Evolutionary conservation across 768 basidiomycete species (phyloP).

Genomic region (Psilocybe subaeruginosa): DNA sequence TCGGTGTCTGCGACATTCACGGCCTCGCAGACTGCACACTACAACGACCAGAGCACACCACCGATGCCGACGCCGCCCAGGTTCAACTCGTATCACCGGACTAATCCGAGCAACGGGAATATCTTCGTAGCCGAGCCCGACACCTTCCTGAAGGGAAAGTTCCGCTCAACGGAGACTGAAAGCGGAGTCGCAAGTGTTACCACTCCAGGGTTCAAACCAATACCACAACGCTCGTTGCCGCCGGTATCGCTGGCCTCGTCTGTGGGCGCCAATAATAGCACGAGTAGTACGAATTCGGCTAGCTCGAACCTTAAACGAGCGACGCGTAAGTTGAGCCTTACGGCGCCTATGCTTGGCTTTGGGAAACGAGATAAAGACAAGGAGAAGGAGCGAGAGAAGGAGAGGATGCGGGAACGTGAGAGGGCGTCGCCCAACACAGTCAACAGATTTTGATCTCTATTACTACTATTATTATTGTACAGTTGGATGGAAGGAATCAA

Average conservation of each 20-base stretch:
- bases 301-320: conserved; percentile 33
- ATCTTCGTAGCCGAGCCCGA: conserved; percentile 14
- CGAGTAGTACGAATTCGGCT: conserved; percentile 22
- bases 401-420: conserved; percentile 16
- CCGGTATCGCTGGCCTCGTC: conserved; percentile 24
- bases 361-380: conserved; percentile 60
- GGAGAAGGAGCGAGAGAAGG: conserved; percentile 40
- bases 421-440: conserved; percentile 23
- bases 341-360: conserved; percentile 61
- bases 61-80: conserved; percentile 14
- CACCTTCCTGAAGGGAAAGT: conserved; percentile 12
- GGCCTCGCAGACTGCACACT: neutral
- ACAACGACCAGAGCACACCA: conserved; percentile 6
- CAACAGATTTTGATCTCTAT: conserved; percentile 16
- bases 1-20: neutral
- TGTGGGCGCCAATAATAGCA: conserved; percentile 23
- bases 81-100: conserved; percentile 10
- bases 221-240: conserved; percentile 6
- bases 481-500: conserved; percentile 8
- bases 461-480: conserved; percentile 14
- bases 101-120: conserved; percentile 21
- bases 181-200: neutral
- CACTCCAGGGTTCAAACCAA: neutral
- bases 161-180: conserved; percentile 12
- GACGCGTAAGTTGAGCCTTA: conserved; percentile 71